A percentile compares a stretch with the other conserved stretches of the same genome.
phyloP scores from a whole-genome alignment of 345 rosid genomes.

The Alliaria petiolata region DNA sequence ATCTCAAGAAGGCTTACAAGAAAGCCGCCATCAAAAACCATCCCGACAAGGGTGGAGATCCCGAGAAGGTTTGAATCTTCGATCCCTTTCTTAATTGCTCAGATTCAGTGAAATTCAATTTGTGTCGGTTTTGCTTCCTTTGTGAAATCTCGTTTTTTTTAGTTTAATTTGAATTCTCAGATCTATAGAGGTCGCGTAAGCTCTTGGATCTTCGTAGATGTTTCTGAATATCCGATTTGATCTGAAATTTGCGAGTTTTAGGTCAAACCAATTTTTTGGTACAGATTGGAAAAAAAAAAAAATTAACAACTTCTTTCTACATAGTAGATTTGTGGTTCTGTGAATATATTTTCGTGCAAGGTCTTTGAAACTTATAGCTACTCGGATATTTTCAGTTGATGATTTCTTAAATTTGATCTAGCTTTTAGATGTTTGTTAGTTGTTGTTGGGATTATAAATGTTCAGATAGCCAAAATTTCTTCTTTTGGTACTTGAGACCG shows the following conservation, averaged over 20 bases:
- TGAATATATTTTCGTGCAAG: background rate
- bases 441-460: background rate
- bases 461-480: background rate
- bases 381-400: background rate
- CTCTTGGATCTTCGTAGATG: background rate
- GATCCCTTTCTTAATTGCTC: background rate
- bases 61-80: slow-evolving; percentile 24
- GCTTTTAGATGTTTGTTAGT: background rate
- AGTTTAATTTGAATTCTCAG: slow-evolving; percentile 1
- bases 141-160: background rate
- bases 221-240: background rate
- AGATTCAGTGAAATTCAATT: background rate
- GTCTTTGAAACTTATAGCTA: background rate
- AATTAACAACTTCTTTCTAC: too few relatives aligned
- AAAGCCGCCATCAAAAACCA: slow-evolving; percentile 94
- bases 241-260: slow-evolving; percentile 13
- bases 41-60: slow-evolving; percentile 99
- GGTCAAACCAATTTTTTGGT: background rate
- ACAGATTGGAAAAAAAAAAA: too few relatives aligned
- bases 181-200: background rate
- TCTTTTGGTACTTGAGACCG: background rate
- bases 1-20: slow-evolving; percentile 84
- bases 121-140: background rate
- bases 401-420: background rate
- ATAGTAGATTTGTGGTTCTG: background rate